Evolutionary conservation across 2,329 filamentous ascomycete species (phyloP).

Genomic region (Ustilaginoidea virens): DNA sequence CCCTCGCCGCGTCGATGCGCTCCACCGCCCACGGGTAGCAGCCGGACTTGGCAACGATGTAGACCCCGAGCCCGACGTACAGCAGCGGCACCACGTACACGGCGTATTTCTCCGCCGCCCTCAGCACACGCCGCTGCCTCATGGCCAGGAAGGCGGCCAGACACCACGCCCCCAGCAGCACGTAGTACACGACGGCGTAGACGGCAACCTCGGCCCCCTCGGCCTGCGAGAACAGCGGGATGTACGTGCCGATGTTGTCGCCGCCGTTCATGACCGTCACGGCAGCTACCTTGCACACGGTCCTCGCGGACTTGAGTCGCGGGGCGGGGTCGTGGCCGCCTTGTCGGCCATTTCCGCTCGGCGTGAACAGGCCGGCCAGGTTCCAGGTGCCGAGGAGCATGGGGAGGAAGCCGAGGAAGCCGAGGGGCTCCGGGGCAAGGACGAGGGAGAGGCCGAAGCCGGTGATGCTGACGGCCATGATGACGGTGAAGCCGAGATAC

Average conservation of each 20-base stretch:
- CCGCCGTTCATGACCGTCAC: slow-evolving; percentile 20
- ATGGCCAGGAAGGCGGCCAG: slow-evolving; percentile 14
- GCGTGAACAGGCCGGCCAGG: slow-evolving; percentile 9
- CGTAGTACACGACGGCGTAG: slow-evolving; percentile 17
- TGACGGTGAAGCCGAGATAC: slow-evolving; percentile 18
- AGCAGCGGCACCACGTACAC: slow-evolving; percentile 13
- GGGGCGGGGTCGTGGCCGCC: slow-evolving; percentile 6
- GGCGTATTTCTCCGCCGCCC: slow-evolving; percentile 12
- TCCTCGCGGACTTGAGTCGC: slow-evolving; percentile 6
- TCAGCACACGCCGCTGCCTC: slow-evolving; percentile 15
- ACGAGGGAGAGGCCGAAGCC: slow-evolving; percentile 16
- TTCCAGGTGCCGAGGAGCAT: slow-evolving; percentile 17
- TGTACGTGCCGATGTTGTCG: slow-evolving; percentile 20
- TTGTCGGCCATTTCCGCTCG: slow-evolving; percentile 5
- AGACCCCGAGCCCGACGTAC: slow-evolving; percentile 17
- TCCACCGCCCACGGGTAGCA: slow-evolving; percentile 19
- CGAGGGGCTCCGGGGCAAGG: slow-evolving; percentile 18
- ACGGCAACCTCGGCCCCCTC: slow-evolving; percentile 16
- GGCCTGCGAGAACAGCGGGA: slow-evolving; percentile 18
- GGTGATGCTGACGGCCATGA: slow-evolving; percentile 18
- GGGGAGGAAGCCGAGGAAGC: slow-evolving; percentile 18
- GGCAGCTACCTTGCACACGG: slow-evolving; percentile 13
- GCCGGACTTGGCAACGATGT: slow-evolving; percentile 16
- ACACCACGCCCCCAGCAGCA: slow-evolving; percentile 17
- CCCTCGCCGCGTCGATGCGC: slow-evolving; percentile 11